Conservation (phyloP, 352 stramenopile genomes). For the Blastocystis sp. region DNA sequence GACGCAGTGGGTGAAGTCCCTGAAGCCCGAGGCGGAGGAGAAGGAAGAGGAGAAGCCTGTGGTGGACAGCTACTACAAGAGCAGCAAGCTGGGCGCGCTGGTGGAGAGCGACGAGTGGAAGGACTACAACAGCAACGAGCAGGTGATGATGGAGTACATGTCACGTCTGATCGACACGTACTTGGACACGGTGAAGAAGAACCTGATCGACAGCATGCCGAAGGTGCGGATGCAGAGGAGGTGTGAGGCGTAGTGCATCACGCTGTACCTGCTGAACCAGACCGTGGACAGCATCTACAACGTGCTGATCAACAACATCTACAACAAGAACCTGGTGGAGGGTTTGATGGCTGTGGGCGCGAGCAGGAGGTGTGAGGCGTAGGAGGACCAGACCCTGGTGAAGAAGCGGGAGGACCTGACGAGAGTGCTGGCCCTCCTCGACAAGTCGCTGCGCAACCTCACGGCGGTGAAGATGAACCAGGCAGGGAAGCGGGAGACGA, state of each 20-base stretch:
- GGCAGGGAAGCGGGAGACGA: not conserved
- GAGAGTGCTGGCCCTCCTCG: conserved; percentile 9
- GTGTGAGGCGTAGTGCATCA: conserved; percentile 76
- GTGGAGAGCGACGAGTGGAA: conserved; percentile 82
- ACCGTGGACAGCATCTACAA: conserved; percentile 82
- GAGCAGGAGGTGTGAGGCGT: conserved; percentile 56
- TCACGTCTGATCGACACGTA: not conserved
- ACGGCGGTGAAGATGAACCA: conserved; percentile 13
- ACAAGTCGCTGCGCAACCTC: conserved; percentile 49
- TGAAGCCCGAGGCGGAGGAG: not conserved
- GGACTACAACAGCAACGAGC: conserved; percentile 81
- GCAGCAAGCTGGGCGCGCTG: conserved; percentile 73
- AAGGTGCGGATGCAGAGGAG: conserved; percentile 83
- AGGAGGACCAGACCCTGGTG: conserved; percentile 5
- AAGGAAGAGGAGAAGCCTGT: conserved; percentile 71
- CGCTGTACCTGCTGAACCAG: conserved; percentile 79
- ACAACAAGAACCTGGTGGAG: not conserved
- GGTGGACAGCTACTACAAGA: conserved; percentile 89
- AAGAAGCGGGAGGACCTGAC: conserved; percentile 26
- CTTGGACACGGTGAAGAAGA: not conserved
- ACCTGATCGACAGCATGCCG: conserved; percentile 4
- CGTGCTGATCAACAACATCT: conserved; percentile 16
- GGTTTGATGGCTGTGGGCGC: not conserved
- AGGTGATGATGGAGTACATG: not conserved
- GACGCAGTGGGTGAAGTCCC: not conserved